Base-by-base conservation (phyloP, 495 filamentous ascomycete species). In the Physcia stellaris region DNA sequence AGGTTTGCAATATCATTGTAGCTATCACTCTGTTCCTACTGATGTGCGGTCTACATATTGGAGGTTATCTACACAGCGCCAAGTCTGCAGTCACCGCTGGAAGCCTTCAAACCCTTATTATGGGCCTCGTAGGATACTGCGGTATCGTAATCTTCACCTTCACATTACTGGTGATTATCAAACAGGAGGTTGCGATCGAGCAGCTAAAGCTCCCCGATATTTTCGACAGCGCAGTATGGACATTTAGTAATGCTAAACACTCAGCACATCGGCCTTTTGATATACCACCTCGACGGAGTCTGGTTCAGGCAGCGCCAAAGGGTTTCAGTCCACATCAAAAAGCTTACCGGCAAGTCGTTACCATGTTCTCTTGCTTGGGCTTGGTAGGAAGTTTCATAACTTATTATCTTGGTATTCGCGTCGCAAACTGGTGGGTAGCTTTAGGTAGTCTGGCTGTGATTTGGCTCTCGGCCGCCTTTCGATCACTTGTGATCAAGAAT, bases 61-160 rank as follows among this genome's bases (percentile, higher is more conserved):
- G n/a, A n/a, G n/a, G n/a, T n/a, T n/a, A n/a, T n/a, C n/a, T n/a
- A n/a, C n/a, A n/a, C n/a, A n/a, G n/a, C n/a, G n/a, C n/a, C n/a
- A n/a, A n/a, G n/a, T n/a, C n/a, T n/a, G n/a, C n/a, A n/a, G n/a
- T n/a, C n/a, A n/a, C n/a, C n/a, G n/a, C n/a, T n/a, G n/a, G n/a
- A n/a, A 6, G 37, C 24, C 37, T 30, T 12, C 2, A 27, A n/a
- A 30, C 24, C 0, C 37, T 39, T n/a, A 22, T 39, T 19, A 30
- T 39, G 37, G 37, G 37, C 16, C 37, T 39, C 2, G 13, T 30
- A 4, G 37, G 37, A 30, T 39, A 39, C 16, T 39, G 26, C n/a
- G 37, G 37, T 5, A 39, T 39, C 1, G 3, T 4, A 5, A 2
- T 30, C 9, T 39, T 39, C 13, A 21, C 26, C 15, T 39, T 39